These are phyloP conservation scores for Apiospora rasikravindrae DNA, from an alignment of 2,329 filamentous ascomycete species.

Conservation along the genomic window DNA sequence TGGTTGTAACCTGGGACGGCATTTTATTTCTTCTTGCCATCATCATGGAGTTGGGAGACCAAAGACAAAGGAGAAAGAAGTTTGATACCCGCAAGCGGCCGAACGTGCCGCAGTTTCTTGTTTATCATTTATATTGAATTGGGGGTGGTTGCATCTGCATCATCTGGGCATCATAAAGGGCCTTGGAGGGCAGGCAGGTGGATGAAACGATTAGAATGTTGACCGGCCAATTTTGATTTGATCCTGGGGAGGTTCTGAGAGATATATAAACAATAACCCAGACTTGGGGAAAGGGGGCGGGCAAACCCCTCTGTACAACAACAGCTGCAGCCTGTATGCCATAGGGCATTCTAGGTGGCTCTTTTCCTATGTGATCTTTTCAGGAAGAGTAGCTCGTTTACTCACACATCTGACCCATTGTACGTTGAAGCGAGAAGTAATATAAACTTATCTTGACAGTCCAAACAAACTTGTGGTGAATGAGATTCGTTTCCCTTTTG, in stretches of 20 bases:
- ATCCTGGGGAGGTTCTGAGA: background rate
- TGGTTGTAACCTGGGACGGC: background rate
- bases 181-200: background rate
- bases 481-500: background rate
- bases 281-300: background rate
- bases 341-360: background rate
- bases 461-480: background rate
- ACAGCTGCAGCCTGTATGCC: background rate
- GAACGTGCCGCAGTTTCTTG: constrained; percentile 3
- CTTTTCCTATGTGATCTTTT: constrained; percentile 6
- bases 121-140: background rate
- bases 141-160: background rate
- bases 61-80: constrained; percentile 1
- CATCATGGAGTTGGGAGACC: background rate
- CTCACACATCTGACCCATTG: background rate
- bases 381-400: background rate
- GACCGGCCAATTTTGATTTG: background rate
- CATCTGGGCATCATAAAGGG: background rate
- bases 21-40: background rate
- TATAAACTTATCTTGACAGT: background rate
- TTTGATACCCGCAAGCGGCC: constrained; percentile 13
- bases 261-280: background rate
- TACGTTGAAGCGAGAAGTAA: background rate
- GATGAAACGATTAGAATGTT: constrained; percentile 3
- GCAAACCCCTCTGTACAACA: background rate